These are phyloP conservation scores for Usnea hakonensis DNA, from an alignment of 495 filamentous ascomycete genomes.

Conservation along the genomic window DNA sequence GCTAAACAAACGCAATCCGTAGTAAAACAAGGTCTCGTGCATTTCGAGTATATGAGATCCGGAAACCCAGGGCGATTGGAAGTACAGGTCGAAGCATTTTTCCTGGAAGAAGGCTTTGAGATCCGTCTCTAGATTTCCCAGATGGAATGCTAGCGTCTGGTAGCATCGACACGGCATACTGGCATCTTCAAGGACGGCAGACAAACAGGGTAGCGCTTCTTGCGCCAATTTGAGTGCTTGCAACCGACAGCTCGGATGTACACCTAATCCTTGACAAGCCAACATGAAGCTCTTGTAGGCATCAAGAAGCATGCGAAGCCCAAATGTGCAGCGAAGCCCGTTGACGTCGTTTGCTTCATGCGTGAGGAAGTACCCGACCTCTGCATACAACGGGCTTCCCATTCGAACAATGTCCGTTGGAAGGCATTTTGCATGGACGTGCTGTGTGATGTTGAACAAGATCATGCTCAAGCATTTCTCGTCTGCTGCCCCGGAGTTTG, in stretches of 20 bases:
- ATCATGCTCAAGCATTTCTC: slow-evolving; percentile 15
- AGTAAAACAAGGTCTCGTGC: slow-evolving; percentile 21
- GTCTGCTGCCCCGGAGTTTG: slow-evolving; percentile 9
- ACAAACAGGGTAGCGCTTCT: slow-evolving; percentile 16
- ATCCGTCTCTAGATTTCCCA: slow-evolving; percentile 21
- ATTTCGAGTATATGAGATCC: slow-evolving; percentile 24
- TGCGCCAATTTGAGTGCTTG: slow-evolving; percentile 24
- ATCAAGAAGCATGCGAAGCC: slow-evolving; percentile 22
- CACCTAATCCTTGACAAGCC: neutral
- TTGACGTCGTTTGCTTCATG: slow-evolving; percentile 9
- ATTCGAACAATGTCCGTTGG: slow-evolving; percentile 14
- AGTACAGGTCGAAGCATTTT: slow-evolving; percentile 23
- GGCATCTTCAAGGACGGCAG: slow-evolving; percentile 15
- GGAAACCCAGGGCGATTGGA: slow-evolving; percentile 25
- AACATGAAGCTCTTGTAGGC: slow-evolving; percentile 19
- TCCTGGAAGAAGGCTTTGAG: slow-evolving; percentile 17
- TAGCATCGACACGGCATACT: slow-evolving; percentile 26
- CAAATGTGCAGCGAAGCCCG: slow-evolving; percentile 19
- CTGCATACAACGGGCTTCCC: slow-evolving; percentile 21
- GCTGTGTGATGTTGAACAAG: slow-evolving; percentile 19
- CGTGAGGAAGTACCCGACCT: slow-evolving; percentile 21
- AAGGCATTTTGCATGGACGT: slow-evolving; percentile 6
- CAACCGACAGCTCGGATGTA: slow-evolving; percentile 19
- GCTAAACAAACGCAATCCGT: slow-evolving; percentile 25
- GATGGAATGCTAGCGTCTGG: slow-evolving; percentile 24